phyloP scores from a whole-genome alignment of 1,284 basidiomycete genomes.

The Boletus smithii region DNA sequence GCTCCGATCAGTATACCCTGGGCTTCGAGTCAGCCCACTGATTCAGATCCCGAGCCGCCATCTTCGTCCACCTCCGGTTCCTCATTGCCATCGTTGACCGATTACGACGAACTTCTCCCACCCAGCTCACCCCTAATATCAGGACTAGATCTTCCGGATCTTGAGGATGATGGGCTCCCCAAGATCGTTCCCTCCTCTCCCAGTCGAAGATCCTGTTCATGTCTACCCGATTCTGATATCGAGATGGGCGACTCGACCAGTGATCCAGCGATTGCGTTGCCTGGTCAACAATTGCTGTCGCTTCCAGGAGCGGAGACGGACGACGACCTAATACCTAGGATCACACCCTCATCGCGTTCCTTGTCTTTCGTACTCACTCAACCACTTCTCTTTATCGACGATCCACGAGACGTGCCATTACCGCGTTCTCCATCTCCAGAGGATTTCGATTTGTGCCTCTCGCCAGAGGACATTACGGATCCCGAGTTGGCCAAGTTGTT shows the following conservation, averaged over 20 bases:
- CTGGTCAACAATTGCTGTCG: slow-evolving; percentile 30
- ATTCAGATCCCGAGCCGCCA: slow-evolving; percentile 18
- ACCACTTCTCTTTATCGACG: slow-evolving; percentile 40
- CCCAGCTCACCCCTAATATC: slow-evolving; percentile 33
- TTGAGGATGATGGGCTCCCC: slow-evolving; percentile 29
- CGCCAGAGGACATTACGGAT: slow-evolving; percentile 37
- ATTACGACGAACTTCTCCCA: slow-evolving; percentile 20
- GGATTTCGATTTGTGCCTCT: slow-evolving; percentile 39
- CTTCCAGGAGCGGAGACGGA: slow-evolving; percentile 40
- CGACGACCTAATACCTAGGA: slow-evolving; percentile 34
- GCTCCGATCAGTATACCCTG: slow-evolving; percentile 23
- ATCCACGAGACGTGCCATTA: slow-evolving; percentile 38
- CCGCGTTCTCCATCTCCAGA: slow-evolving; percentile 48
- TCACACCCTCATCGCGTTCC: slow-evolving; percentile 3
- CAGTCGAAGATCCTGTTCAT: slow-evolving; percentile 29
- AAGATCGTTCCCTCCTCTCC: slow-evolving; percentile 35
- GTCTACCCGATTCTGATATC: slow-evolving; percentile 33
- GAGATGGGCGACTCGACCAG: slow-evolving; percentile 16
- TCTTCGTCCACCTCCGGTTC: slow-evolving; percentile 11
- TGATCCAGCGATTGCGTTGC: slow-evolving; percentile 11
- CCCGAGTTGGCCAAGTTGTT: slow-evolving; percentile 39
- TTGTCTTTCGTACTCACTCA: slow-evolving; percentile 19
- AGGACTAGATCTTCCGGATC: slow-evolving; percentile 30
- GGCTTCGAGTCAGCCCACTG: slow-evolving; percentile 10
- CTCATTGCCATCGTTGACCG: slow-evolving; percentile 24